Evolutionary conservation across 768 basidiomycete genomes (phyloP).

Genomic region (Leccinellum luteum): DNA sequence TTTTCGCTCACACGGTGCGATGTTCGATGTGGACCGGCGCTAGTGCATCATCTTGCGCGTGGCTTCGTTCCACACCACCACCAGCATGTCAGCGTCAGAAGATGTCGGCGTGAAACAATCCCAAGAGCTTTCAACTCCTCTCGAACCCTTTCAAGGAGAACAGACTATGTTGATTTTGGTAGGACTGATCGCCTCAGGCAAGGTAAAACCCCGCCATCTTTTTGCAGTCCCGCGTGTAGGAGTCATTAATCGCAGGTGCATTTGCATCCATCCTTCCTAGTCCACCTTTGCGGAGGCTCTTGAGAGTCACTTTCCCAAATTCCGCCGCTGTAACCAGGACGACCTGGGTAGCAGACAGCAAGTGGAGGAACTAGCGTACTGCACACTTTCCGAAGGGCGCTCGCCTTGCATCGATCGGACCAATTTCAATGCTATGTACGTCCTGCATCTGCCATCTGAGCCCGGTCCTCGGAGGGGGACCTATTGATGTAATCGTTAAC

Average conservation of each 20-base stretch:
- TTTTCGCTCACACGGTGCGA: constrained; percentile 1
- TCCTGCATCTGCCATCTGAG: constrained; percentile 6
- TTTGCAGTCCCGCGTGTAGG: background rate
- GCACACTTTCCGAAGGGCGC: constrained; percentile 50
- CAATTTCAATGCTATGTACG: constrained; percentile 68
- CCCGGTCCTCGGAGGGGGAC: background rate
- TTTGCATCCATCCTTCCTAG: constrained; percentile 12
- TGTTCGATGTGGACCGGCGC: background rate
- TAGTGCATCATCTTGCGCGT: background rate
- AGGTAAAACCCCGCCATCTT: constrained; percentile 39
- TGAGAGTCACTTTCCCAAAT: constrained; percentile 54
- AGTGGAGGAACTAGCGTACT: constrained; percentile 62
- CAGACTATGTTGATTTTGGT: constrained; percentile 68
- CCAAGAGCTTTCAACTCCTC: background rate
- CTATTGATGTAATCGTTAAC: background rate
- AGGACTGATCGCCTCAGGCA: constrained; percentile 73
- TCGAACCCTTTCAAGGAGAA: constrained; percentile 26
- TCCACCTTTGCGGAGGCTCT: constrained; percentile 75
- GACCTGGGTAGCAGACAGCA: constrained; percentile 64
- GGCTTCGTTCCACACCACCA: constrained; percentile 4
- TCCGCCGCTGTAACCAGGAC: constrained; percentile 77
- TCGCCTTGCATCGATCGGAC: constrained; percentile 82
- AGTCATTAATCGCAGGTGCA: constrained; percentile 3
- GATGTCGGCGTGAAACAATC: background rate
- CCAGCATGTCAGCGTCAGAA: constrained; percentile 17